phyloP scores from a whole-genome alignment of 2,329 filamentous ascomycete species.

The Piedraia hortae region DNA sequence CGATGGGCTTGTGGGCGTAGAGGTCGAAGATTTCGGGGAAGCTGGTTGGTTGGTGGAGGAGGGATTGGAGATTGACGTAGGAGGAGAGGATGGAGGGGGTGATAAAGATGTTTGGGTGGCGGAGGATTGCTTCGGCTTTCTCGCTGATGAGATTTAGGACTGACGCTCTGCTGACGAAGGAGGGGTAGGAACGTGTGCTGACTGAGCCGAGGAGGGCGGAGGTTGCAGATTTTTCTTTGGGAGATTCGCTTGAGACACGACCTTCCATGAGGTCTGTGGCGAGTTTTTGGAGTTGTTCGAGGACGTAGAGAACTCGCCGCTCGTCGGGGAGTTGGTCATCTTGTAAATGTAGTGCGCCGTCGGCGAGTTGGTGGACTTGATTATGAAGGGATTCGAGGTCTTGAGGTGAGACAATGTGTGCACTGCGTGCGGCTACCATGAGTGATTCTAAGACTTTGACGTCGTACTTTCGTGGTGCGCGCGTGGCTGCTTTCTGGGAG shows the following conservation, averaged over 20 bases:
- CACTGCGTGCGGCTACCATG: conserved; percentile 2
- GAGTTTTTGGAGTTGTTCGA: conserved; percentile 10
- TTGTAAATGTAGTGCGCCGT: conserved; percentile 6
- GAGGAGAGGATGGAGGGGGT: conserved; percentile 40
- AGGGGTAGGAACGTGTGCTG: conserved; percentile 11
- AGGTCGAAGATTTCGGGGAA: conserved; percentile 57
- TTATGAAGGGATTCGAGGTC: conserved; percentile 6
- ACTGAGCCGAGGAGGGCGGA: conserved; percentile 26
- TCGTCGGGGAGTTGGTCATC: conserved; percentile 7
- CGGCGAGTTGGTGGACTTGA: conserved; percentile 8
- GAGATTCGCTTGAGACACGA: conserved; percentile 1
- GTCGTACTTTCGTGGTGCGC: conserved; percentile 1
- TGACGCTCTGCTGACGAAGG: conserved; percentile 13
- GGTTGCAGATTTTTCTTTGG: conserved; percentile 16
- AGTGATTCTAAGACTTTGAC: conserved; percentile 3
- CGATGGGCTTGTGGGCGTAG: conserved; percentile 50
- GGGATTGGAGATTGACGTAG: conserved; percentile 52
- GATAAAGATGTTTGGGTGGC: conserved; percentile 54
- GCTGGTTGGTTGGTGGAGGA: conserved; percentile 43
- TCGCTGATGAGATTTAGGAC: conserved; percentile 20
- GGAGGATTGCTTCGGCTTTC: conserved; percentile 40
- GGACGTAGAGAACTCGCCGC: conserved; percentile 10
- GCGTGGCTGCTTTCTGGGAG: too few relatives aligned
- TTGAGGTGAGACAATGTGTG: conserved; percentile 3
- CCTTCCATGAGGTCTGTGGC: conserved; percentile 8